Evolutionary conservation across 495 filamentous ascomycete species (phyloP).

Genomic region (Daldinia grandis): DNA sequence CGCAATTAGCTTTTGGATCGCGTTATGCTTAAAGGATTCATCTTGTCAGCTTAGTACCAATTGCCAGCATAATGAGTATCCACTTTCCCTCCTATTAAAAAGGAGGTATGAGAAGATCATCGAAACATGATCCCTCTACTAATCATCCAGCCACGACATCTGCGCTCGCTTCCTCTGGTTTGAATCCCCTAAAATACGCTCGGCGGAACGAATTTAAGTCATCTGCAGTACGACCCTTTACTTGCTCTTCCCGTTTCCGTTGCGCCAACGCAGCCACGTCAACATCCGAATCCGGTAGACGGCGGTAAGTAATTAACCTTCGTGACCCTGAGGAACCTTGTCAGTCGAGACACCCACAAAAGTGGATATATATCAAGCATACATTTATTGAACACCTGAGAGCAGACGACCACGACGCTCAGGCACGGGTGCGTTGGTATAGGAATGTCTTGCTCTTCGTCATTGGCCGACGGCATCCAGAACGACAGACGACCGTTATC

Average conservation of each 20-base stretch:
- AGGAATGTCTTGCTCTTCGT: slow-evolving; percentile 72
- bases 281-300: slow-evolving; percentile 69
- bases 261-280: slow-evolving; percentile 51
- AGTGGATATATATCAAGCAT: slow-evolving; percentile 19
- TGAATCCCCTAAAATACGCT: slow-evolving; percentile 63
- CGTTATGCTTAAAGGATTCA: neutral
- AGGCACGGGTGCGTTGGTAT: slow-evolving; percentile 82
- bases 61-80: neutral
- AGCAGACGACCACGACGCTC: slow-evolving; percentile 78
- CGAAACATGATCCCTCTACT: neutral
- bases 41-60: neutral
- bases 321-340: slow-evolving; percentile 71
- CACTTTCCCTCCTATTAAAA: neutral
- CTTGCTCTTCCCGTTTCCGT: slow-evolving; percentile 50
- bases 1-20: neutral
- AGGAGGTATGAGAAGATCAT: neutral
- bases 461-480: slow-evolving; percentile 97
- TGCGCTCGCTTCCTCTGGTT: slow-evolving; percentile 31
- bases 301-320: slow-evolving; percentile 82
- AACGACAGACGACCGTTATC: slow-evolving; percentile 82
- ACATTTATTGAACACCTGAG: slow-evolving; percentile 91
- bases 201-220: slow-evolving; percentile 84
- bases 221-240: slow-evolving; percentile 65
- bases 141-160: slow-evolving; percentile 9
- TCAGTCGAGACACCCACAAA: slow-evolving; percentile 15